Conservation (phyloP, 805 yeast species). For the Candida michaelii region DNA sequence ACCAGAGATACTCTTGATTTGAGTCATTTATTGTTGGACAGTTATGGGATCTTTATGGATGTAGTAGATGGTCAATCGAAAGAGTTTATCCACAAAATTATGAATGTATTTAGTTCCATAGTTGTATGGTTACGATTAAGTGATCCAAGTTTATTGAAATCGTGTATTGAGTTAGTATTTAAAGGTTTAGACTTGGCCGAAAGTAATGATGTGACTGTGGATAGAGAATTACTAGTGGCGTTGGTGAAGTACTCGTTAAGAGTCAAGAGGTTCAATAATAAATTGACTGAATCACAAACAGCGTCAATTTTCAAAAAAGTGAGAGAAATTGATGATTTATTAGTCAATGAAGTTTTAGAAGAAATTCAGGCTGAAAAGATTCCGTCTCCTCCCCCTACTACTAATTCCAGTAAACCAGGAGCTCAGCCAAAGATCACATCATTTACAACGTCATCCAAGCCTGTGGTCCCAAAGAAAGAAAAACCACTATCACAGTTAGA, state of each 20-base stretch:
- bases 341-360: constrained; percentile 53
- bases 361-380: constrained; percentile 24
- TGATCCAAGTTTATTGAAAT: constrained; percentile 67
- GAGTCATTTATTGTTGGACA: constrained; percentile 64
- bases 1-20: constrained; percentile 84
- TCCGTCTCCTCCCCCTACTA: constrained; percentile 8
- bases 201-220: constrained; percentile 52
- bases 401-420: constrained; percentile 12
- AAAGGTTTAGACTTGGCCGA: constrained; percentile 64
- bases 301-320: constrained; percentile 63
- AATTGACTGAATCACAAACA: constrained; percentile 65
- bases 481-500: constrained; percentile 7
- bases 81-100: constrained; percentile 23
- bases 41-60: constrained; percentile 35
- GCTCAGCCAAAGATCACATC: constrained; percentile 5
- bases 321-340: constrained; percentile 47
- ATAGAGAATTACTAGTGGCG: constrained; percentile 50
- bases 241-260: constrained; percentile 65
- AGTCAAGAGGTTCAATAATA: constrained; percentile 68
- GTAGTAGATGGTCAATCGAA: not conserved
- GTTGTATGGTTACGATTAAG: constrained; percentile 81
- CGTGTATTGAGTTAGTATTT: constrained; percentile 72
- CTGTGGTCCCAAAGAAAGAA: constrained; percentile 6
- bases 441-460: not conserved
- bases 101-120: constrained; percentile 65